phyloP scores from a whole-genome alignment of 257 asterid species.

The Echites panduratus region DNA sequence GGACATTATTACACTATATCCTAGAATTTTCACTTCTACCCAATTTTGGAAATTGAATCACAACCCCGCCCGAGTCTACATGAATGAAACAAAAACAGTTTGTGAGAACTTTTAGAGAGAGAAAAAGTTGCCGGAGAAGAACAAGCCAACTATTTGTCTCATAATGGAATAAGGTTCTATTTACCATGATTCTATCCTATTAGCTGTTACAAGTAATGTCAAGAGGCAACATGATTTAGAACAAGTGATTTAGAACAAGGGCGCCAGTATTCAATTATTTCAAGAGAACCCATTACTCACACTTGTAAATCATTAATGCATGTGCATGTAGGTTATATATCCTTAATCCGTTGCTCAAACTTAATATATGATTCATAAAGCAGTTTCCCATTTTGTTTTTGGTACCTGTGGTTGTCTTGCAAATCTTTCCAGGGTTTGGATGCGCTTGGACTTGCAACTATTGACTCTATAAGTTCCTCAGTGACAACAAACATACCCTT shows the following conservation, averaged over 20 bases:
- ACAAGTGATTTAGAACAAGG: not conserved
- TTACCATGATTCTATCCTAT: not conserved
- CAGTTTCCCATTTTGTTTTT: too few relatives aligned
- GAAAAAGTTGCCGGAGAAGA: not conserved
- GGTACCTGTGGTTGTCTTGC: slow-evolving; percentile 16
- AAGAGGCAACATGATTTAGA: not conserved
- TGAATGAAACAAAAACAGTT: not conserved
- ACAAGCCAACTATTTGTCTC: not conserved
- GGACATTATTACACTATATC: not conserved
- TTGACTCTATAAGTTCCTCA: slow-evolving; percentile 54
- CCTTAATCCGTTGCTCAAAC: too few relatives aligned
- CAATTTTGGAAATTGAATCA: not conserved
- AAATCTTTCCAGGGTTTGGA: slow-evolving; percentile 68
- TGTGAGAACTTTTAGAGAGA: not conserved
- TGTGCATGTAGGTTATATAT: not conserved
- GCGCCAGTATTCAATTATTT: not conserved
- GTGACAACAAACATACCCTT: slow-evolving; percentile 51
- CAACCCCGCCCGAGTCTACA: not conserved
- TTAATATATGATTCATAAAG: too few relatives aligned
- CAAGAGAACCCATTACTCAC: not conserved
- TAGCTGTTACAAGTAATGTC: not conserved
- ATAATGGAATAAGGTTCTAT: not conserved
- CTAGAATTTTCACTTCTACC: not conserved
- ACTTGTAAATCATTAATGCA: not conserved
- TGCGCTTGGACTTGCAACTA: slow-evolving; percentile 79